Evolutionary conservation across 2,329 filamentous ascomycete genomes (phyloP).

Genomic region (Thielaviopsis euricoi): DNA sequence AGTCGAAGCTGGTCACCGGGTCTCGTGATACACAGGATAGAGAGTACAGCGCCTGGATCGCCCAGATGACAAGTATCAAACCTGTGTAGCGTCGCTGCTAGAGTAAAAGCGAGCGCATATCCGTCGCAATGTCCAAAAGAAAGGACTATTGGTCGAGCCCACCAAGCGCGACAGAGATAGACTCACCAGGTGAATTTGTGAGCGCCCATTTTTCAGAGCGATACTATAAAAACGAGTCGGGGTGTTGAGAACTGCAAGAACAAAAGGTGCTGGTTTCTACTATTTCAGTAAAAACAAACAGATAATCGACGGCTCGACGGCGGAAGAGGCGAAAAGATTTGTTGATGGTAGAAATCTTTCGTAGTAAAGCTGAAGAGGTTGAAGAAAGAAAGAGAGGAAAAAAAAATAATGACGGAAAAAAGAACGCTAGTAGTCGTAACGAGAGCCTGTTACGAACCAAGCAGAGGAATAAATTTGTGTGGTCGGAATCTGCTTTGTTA

Average conservation of each 20-base stretch:
- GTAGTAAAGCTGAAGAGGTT: neutral
- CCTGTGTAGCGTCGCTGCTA: too few relatives aligned
- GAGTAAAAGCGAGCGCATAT: too few relatives aligned
- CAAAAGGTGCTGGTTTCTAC: neutral
- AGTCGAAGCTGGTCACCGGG: too few relatives aligned
- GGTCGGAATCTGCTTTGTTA: neutral
- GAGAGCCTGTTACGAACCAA: constrained; percentile 1
- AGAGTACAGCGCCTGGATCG: too few relatives aligned
- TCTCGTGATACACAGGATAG: too few relatives aligned
- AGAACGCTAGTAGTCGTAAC: constrained; percentile 3
- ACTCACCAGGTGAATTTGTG: constrained; percentile 11
- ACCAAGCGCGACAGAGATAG: too few relatives aligned
- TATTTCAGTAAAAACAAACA: neutral
- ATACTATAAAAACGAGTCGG: neutral
- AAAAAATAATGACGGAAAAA: constrained; percentile 1
- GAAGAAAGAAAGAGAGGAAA: neutral
- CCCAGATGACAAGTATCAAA: too few relatives aligned
- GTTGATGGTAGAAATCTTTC: neutral
- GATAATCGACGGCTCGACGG: neutral
- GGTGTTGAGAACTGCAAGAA: neutral
- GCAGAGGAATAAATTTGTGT: constrained; percentile 1
- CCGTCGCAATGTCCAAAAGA: too few relatives aligned
- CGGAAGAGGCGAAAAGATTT: neutral
- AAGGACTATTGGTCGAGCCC: too few relatives aligned
- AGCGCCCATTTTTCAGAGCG: constrained; percentile 12